A percentile compares a stretch with the other conserved stretches of the same genome.
Conservation (phyloP, 768 basidiomycete genomes). For the Serendipita vermifera region DNA sequence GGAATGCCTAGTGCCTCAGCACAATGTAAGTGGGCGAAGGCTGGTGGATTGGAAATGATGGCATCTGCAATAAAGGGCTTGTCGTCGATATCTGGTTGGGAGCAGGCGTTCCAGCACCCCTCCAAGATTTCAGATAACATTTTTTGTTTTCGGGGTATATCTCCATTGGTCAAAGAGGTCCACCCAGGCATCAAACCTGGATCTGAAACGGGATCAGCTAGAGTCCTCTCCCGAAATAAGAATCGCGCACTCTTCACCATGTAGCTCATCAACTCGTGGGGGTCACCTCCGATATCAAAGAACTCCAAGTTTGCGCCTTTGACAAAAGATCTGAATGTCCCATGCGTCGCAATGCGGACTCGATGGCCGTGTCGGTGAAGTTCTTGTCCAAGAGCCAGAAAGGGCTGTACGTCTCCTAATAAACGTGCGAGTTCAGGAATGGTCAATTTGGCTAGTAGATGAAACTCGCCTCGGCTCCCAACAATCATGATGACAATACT, state of each 20-base stretch:
- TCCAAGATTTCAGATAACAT: constrained; percentile 54
- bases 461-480: constrained; percentile 41
- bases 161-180: constrained; percentile 45
- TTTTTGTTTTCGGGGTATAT: constrained; percentile 44
- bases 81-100: constrained; percentile 33
- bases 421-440: not conserved
- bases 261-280: constrained; percentile 53
- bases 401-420: constrained; percentile 55
- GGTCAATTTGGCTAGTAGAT: constrained; percentile 1
- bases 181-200: constrained; percentile 51
- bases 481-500: constrained; percentile 57
- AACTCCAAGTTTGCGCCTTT: constrained; percentile 41
- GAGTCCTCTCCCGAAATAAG: not conserved
- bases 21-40: constrained; percentile 52
- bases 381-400: constrained; percentile 41
- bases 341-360: constrained; percentile 49
- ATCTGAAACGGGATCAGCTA: constrained; percentile 27
- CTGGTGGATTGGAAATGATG: constrained; percentile 56
- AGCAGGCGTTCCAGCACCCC: constrained; percentile 45
- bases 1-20: constrained; percentile 52
- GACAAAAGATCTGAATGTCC: constrained; percentile 45
- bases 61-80: constrained; percentile 45
- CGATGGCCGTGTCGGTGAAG: constrained; percentile 41
- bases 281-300: constrained; percentile 48
- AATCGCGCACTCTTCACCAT: constrained; percentile 50